Base-by-base conservation (phyloP, 2,329 filamentous ascomycete genomes). In the Colletotrichum spaethianum region DNA sequence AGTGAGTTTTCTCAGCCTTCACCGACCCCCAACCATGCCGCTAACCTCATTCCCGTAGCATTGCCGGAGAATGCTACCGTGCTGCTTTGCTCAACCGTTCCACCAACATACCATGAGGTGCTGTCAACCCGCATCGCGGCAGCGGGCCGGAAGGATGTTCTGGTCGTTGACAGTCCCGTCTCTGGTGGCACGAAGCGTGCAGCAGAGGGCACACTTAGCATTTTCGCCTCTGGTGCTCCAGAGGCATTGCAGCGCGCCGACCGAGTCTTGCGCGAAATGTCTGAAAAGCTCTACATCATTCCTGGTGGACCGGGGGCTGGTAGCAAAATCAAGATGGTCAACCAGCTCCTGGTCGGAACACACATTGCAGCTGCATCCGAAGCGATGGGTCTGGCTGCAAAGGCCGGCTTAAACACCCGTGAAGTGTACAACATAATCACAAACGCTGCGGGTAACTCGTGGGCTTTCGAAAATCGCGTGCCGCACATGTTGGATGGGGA, bases 151-250 rank as follows among this genome's bases (percentile, higher is more conserved):
- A n/a, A 40, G 3, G 73, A 75, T 9, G 62, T 75, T 38, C 83
- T 86, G 61, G 87, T 94, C 63, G 87, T 95, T 62, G 93, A 94
- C 80, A 88, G 89, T 28, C 93, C 93, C 0, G 93, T 95, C 0
- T 94, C 92, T 0, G 93, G 93, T 0, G 93, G 93, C 1, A 89
- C 91, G 0, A 85, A 87, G 12, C 87, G 93, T 42, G 93, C 93
- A 1, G 92, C 91, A 0, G 88, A 92, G 60, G 93, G 93, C 4
- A 93, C 92, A 0, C 82, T 95, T 5, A 90, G 88, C 0, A 91
- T 93, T 72, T 91, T 93, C 83, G 88, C 89, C 0, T 87, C 88
- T 1, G 90, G 86, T 0, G 81, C 85, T 0, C 81, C 84, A 0
- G 83, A 83, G 3, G 86, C 86, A 3, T 79, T 92, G 2, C 80